These are phyloP conservation scores for Calocybe cyanea DNA, from an alignment of 768 basidiomycete species.

Conservation along the genomic window DNA sequence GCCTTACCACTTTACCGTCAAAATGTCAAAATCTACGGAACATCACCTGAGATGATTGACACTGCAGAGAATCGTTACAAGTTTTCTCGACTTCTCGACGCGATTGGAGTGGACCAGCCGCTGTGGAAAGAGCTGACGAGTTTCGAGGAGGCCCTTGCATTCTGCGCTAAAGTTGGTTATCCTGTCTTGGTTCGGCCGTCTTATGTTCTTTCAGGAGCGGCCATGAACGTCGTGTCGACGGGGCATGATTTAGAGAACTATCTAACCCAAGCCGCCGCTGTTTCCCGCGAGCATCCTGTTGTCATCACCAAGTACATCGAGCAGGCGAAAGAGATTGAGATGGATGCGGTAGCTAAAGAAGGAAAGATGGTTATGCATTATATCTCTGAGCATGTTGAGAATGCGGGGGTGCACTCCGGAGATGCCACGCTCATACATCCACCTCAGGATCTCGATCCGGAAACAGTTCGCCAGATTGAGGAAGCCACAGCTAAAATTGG, in stretches of 20 bases:
- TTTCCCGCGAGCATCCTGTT: constrained; percentile 94
- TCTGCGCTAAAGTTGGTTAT: constrained; percentile 92
- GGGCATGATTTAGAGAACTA: constrained; percentile 88
- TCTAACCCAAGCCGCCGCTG: constrained; percentile 90
- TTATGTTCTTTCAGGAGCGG: constrained; percentile 98
- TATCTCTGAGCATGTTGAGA: constrained; percentile 99
- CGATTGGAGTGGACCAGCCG: constrained; percentile 98
- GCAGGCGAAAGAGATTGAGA: constrained; percentile 99
- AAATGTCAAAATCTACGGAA: constrained; percentile 98
- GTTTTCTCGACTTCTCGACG: constrained; percentile 96
- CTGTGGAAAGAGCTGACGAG: constrained; percentile 95
- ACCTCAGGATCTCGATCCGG: constrained; percentile 95
- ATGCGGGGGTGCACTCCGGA: constrained; percentile 97
- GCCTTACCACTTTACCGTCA: constrained; percentile 93
- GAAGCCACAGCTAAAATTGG: constrained; percentile 98
- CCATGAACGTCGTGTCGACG: constrained; percentile 99
- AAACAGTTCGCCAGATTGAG: constrained; percentile 94
- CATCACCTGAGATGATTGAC: constrained; percentile 99
- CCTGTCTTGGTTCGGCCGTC: constrained; percentile 97
- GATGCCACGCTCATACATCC: constrained; percentile 98
- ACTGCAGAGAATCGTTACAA: constrained; percentile 99
- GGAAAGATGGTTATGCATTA: constrained; percentile 99
- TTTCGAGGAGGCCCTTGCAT: constrained; percentile 80
- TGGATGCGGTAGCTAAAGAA: constrained; percentile 97
- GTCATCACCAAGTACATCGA: constrained; percentile 99